A percentile compares a stretch with the other conserved stretches of the same genome.
These are phyloP conservation scores for Yamadazyma sp. DNA, from an alignment of 1,139 yeast genomes.

Conservation along the genomic window DNA sequence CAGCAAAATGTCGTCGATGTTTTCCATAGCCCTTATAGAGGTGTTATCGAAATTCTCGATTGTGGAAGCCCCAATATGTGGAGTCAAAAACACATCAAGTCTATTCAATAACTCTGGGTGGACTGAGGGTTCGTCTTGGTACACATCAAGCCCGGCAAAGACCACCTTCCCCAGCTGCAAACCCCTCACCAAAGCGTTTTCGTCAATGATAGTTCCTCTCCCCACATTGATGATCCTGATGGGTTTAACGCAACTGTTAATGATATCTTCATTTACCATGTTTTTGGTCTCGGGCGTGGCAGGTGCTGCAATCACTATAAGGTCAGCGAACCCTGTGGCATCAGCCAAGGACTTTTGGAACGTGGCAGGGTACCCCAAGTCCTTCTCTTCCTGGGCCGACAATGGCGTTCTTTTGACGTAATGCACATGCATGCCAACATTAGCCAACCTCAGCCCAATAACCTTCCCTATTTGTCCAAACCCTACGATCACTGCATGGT, in stretches of 20 bases:
- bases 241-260: conserved; percentile 49
- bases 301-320: conserved; percentile 70
- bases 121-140: conserved; percentile 64
- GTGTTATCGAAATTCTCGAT: conserved; percentile 48
- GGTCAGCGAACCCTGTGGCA: conserved; percentile 45
- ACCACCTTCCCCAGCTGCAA: conserved; percentile 64
- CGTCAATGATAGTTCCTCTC: conserved; percentile 72
- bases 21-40: conserved; percentile 45
- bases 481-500: conserved; percentile 68
- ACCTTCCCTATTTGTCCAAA: conserved; percentile 76
- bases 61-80: conserved; percentile 79
- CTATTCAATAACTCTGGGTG: conserved; percentile 54
- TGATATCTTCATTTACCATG: conserved; percentile 50
- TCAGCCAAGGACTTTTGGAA: conserved; percentile 42
- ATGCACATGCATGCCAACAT: conserved; percentile 66
- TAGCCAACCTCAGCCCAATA: conserved; percentile 56
- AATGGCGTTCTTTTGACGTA: conserved; percentile 61
- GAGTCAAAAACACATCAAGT: conserved; percentile 71
- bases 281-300: conserved; percentile 59
- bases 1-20: conserved; percentile 41
- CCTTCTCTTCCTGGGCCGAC: conserved; percentile 30
- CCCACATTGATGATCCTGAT: conserved; percentile 77
- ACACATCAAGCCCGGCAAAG: conserved; percentile 82
- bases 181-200: conserved; percentile 67
- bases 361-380: conserved; percentile 45